Conservation (phyloP, 345 rosid genomes). For the Citrus glauca region DNA sequence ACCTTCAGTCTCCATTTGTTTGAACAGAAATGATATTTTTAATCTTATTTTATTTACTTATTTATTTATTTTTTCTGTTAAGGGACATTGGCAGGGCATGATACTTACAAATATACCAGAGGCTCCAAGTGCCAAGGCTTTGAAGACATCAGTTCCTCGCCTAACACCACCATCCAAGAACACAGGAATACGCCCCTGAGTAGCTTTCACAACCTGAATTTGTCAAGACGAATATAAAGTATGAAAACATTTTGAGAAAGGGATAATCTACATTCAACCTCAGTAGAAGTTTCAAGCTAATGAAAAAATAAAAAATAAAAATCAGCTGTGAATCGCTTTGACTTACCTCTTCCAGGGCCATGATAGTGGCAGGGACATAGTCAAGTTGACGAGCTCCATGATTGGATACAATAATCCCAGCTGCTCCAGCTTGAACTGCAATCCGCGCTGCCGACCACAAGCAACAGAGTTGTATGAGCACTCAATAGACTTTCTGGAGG, state of each 20-base stretch:
- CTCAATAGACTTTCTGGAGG: background rate
- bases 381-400: constrained; percentile 96
- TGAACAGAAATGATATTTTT: background rate
- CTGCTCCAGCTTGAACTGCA: constrained; percentile 70
- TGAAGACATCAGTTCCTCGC: constrained; percentile 94
- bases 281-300: background rate
- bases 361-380: constrained; percentile 74
- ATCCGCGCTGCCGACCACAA: constrained; percentile 53
- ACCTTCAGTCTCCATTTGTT: background rate
- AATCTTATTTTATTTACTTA: too few relatives aligned
- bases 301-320: background rate
- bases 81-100: background rate
- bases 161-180: constrained; percentile 94
- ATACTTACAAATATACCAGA: constrained; percentile 82
- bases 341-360: constrained; percentile 81
- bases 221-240: background rate
- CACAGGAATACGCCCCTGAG: constrained; percentile 81
- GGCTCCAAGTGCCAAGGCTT: constrained; percentile 93
- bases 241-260: background rate
- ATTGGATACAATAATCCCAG: constrained; percentile 88
- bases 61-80: too few relatives aligned
- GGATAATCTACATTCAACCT: background rate
- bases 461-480: background rate
- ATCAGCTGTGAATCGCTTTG: background rate
- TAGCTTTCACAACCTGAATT: constrained; percentile 77